Base-by-base conservation (phyloP, 192 early-diverging fungal species). In the Paraglomus occultum region DNA sequence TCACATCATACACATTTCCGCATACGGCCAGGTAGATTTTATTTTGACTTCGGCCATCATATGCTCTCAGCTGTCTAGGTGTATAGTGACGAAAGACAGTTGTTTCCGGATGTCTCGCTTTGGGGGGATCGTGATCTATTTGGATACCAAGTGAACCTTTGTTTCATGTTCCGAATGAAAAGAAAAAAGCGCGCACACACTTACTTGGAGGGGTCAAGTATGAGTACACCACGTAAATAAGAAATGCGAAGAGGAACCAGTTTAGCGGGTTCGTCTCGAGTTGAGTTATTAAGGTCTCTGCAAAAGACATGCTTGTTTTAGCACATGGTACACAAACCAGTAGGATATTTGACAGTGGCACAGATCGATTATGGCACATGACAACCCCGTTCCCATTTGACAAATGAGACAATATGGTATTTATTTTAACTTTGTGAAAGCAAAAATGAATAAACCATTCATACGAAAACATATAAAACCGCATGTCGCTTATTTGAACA, bases 1-100 rank as follows among this genome's bases (percentile, higher is more conserved):
- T 86, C 39, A 98, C 96, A 74, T 98, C 95, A 76, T 90, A 98
- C 20, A 98, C 91, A 18, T 83, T 85, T 12, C 94, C 90, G 38
- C 87, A 85, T n/a, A 98, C 88, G 5, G 82, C 92, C 73, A 97
- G 85, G 43, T 89, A 88, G 62, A 98, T 90, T 17, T 80, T 75
- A 10, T 85, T 84, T 18, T 84, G 78, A 72, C 79, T 80, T 44
- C 76, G 73, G 17, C 95, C 95, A 65, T 94, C 84, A 74, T 85
- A 94, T 46, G 83, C 82, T 2, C 79, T 66, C 11, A 97, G 78
- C 59, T 94, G 89, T 48, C 80, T 79, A 14, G 92, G 92, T 8
- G 92, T 94, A 68, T 88, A 97, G 67, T 91, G 80, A 52, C 80
- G 78, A 49, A 92, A 82, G 38, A 89, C 83, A 15, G 89, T 74